Conservation (phyloP, 2,329 filamentous ascomycete genomes). For the Phoma sp. region DNA sequence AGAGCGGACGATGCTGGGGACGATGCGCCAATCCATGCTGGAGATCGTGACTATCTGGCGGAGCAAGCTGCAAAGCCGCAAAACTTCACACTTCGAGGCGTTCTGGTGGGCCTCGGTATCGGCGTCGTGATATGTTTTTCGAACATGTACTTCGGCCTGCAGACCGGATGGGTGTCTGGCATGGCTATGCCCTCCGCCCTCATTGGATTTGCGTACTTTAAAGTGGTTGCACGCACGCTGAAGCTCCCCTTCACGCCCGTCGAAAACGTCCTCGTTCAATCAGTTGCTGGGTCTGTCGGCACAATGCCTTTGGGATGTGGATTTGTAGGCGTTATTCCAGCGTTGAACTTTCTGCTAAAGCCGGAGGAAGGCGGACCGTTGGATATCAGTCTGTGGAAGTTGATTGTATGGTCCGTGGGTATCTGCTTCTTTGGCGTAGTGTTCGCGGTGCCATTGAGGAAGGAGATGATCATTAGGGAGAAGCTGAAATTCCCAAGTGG, state of each 20-base stretch:
- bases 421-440: conserved; percentile 97
- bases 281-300: conserved; percentile 91
- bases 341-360: conserved; percentile 83
- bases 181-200: conserved; percentile 98
- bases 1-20: conserved; percentile 29
- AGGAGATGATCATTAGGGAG: conserved; percentile 91
- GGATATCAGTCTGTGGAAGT: conserved; percentile 72
- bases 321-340: conserved; percentile 93
- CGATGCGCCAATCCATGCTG: conserved; percentile 20
- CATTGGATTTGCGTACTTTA: conserved; percentile 94
- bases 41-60: conserved; percentile 34
- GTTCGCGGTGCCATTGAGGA: conserved; percentile 89
- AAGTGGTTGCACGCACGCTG: conserved; percentile 73
- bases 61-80: conserved; percentile 54
- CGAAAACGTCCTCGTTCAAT: conserved; percentile 96
- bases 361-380: conserved; percentile 80
- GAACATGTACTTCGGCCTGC: conserved; percentile 98
- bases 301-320: conserved; percentile 97
- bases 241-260: conserved; percentile 87
- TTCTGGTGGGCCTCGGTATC: conserved; percentile 80
- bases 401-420: conserved; percentile 89
- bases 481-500: conserved; percentile 93
- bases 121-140: conserved; percentile 93
- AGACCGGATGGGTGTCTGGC: conserved; percentile 81
- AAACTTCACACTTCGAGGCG: conserved; percentile 84